phyloP scores from a whole-genome alignment of 2,329 filamentous ascomycete species.

The Hypoxylon sp. region DNA sequence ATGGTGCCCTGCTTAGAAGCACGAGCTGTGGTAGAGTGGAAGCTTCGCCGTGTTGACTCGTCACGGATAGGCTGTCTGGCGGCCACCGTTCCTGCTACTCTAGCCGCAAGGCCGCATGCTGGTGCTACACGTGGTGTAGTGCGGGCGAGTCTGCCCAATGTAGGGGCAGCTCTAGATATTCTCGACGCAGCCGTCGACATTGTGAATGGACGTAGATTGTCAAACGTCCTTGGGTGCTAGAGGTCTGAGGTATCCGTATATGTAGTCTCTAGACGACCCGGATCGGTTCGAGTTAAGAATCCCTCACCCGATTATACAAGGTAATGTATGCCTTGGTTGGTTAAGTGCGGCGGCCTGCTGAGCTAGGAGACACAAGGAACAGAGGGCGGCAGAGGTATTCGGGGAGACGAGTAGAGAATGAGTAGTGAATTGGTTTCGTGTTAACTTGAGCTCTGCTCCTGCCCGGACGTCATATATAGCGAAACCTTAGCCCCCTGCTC shows the following conservation, averaged over 20 bases:
- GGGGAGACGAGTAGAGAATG: slow-evolving; percentile 14
- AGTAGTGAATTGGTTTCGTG: slow-evolving; percentile 20
- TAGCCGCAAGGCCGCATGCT: slow-evolving; percentile 33
- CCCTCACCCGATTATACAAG: slow-evolving; percentile 13
- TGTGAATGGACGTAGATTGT: slow-evolving; percentile 24
- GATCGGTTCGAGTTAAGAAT: slow-evolving; percentile 4
- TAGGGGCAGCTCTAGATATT: slow-evolving; percentile 43
- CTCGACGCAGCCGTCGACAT: slow-evolving; percentile 46
- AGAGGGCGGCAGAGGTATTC: slow-evolving; percentile 9
- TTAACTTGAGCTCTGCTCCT: slow-evolving; percentile 17
- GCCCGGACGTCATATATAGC: slow-evolving; percentile 38
- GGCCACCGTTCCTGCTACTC: slow-evolving; percentile 21
- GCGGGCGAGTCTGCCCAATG: slow-evolving; percentile 43
- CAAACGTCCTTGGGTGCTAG: background rate
- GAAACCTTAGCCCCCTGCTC: slow-evolving; percentile 23
- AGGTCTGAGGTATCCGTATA: slow-evolving; percentile 7
- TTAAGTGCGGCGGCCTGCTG: slow-evolving; percentile 16
- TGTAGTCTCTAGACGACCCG: slow-evolving; percentile 4
- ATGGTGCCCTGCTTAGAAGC: slow-evolving; percentile 23
- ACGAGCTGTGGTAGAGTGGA: slow-evolving; percentile 33
- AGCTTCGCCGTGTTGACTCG: slow-evolving; percentile 28
- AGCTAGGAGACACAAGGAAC: slow-evolving; percentile 10
- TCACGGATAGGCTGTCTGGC: slow-evolving; percentile 22
- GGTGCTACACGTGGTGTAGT: slow-evolving; percentile 35
- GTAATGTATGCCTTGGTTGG: slow-evolving; percentile 22